phyloP scores from a whole-genome alignment of 352 stramenopile species.

The Globisporangium cederbergense region DNA sequence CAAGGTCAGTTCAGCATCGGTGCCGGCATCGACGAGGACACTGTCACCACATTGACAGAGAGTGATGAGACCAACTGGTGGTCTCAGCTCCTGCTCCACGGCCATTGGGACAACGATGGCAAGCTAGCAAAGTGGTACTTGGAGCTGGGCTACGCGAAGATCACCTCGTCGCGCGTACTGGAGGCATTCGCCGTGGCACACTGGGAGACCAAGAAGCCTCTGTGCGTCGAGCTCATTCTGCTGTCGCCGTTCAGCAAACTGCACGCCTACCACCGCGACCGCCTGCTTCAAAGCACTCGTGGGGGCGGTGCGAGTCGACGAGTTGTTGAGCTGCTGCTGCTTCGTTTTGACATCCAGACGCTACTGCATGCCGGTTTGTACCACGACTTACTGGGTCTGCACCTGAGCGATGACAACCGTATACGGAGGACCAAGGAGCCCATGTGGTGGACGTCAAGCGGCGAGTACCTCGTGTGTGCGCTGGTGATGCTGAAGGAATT shows the following conservation, averaged over 20 bases:
- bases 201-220: conserved; percentile 30
- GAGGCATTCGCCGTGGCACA: conserved; percentile 38
- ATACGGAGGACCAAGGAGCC: not conserved
- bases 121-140: conserved; percentile 56
- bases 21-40: not conserved
- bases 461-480: conserved; percentile 61
- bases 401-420: not conserved
- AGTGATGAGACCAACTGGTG: conserved; percentile 22
- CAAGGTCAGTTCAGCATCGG: conserved; percentile 31
- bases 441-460: conserved; percentile 48
- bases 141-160: conserved; percentile 36
- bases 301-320: conserved; percentile 1
- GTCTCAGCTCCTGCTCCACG: conserved; percentile 41
- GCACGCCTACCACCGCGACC: conserved; percentile 30
- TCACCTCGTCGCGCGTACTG: conserved; percentile 23
- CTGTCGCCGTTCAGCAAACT: conserved; percentile 56
- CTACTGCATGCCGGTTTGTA: conserved; percentile 45
- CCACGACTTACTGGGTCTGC: conserved; percentile 28
- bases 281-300: conserved; percentile 23
- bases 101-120: conserved; percentile 34
- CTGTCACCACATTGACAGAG: not conserved
- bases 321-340: conserved; percentile 43
- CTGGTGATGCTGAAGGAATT: conserved; percentile 47
- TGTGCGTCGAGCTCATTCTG: conserved; percentile 48
- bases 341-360: conserved; percentile 50